Evolutionary conservation across 495 filamentous ascomycete species (phyloP).

Genomic region (Aspergillus campestris): DNA sequence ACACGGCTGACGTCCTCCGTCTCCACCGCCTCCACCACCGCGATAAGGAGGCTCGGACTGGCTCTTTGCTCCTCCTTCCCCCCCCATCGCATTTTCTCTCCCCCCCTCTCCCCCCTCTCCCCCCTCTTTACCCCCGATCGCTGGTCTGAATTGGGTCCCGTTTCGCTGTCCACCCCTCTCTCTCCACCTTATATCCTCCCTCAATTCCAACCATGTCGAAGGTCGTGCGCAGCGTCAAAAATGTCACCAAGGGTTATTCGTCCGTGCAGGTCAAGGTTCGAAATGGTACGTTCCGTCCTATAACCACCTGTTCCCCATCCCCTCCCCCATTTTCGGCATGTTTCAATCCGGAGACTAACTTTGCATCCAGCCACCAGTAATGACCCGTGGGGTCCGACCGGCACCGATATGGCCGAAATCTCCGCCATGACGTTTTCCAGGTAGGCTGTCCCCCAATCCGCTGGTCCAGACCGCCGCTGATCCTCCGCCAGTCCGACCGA

Average conservation of each 20-base stretch:
- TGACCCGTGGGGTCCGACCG: constrained; percentile 97
- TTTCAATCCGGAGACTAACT: background rate
- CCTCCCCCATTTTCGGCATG: constrained; percentile 7
- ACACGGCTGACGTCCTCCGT: constrained; percentile 10
- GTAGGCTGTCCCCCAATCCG: constrained; percentile 43
- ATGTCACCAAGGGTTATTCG: constrained; percentile 99
- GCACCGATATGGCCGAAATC: constrained; percentile 98
- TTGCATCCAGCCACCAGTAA: constrained; percentile 81
- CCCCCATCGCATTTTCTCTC: constrained; percentile 10
- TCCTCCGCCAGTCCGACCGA: constrained; percentile 64
- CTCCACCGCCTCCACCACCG: background rate
- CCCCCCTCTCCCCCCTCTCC: background rate
- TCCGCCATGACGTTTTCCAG: constrained; percentile 94
- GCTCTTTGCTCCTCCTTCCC: constrained; percentile 3
- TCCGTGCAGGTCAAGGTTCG: constrained; percentile 96
- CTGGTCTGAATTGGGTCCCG: background rate
- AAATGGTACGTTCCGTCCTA: constrained; percentile 65
- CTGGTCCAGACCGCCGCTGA: constrained; percentile 4
- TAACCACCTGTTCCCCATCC: background rate
- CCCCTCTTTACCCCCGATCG: background rate
- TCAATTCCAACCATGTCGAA: constrained; percentile 67
- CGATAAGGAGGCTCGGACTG: constrained; percentile 9
- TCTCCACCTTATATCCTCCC: background rate
- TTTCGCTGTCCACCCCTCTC: background rate
- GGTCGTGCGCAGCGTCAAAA: constrained; percentile 96